Evolutionary conservation across 306 rosid species (phyloP).

Genomic region (Citrullus colocynthis): DNA sequence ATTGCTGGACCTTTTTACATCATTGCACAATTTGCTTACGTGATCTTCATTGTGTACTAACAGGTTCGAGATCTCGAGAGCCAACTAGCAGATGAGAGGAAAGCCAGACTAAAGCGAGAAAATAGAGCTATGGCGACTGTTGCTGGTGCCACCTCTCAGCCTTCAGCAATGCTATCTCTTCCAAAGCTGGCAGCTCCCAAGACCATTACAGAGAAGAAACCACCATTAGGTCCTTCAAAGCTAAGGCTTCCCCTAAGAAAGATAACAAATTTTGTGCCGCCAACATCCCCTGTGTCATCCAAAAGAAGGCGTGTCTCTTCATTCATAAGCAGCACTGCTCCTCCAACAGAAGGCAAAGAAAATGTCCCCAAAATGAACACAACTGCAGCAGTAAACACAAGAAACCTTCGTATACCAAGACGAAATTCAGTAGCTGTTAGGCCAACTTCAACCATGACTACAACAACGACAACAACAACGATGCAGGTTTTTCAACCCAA

Average conservation of each 20-base stretch:
- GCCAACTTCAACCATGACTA: conserved; percentile 27
- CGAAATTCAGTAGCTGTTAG: conserved; percentile 59
- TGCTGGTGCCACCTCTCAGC: conserved; percentile 31
- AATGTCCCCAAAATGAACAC: conserved; percentile 30
- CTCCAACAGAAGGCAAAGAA: conserved; percentile 48
- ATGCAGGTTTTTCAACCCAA: conserved; percentile 53
- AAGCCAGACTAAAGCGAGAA: conserved; percentile 66
- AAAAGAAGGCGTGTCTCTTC: conserved; percentile 20
- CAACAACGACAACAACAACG: conserved; percentile 1
- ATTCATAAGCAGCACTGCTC: not conserved
- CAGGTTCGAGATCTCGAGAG: conserved; percentile 93
- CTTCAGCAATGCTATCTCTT: conserved; percentile 20
- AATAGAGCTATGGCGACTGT: conserved; percentile 39
- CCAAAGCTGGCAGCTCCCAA: conserved; percentile 23
- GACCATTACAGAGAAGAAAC: conserved; percentile 40
- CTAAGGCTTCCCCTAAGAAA: conserved; percentile 57
- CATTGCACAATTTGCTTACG: not conserved
- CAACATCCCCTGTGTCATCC: conserved; percentile 37
- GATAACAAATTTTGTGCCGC: conserved; percentile 51
- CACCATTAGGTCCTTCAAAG: conserved; percentile 69
- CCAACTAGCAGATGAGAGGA: conserved; percentile 79
- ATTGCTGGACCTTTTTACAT: not conserved
- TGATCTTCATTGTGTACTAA: not conserved
- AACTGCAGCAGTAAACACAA: conserved; percentile 16
- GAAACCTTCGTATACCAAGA: conserved; percentile 29